A percentile compares a stretch with the other conserved stretches of the same genome.
These are phyloP conservation scores for Chondrus crispus DNA, from an alignment of 23 red algal genomes.

Conservation along the genomic window DNA sequence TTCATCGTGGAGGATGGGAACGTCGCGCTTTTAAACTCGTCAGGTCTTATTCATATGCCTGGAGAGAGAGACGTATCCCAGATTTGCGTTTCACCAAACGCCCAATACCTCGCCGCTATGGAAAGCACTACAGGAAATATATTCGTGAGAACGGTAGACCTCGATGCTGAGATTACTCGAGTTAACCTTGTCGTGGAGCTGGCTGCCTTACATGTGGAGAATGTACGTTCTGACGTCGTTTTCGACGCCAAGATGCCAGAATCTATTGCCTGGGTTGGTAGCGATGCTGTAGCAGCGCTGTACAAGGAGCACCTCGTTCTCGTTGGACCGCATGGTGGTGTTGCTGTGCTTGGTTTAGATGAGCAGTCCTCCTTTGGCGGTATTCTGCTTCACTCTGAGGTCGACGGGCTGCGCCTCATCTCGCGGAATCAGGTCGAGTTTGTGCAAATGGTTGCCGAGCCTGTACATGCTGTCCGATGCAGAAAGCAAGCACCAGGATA, in stretches of 20 bases:
- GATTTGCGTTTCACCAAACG: constrained; percentile 19
- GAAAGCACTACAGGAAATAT: constrained; percentile 21
- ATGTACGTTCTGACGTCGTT: constrained; percentile 5
- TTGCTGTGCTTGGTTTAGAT: constrained; percentile 27
- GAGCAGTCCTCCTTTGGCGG: constrained; percentile 5
- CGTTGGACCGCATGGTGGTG: constrained; percentile 48
- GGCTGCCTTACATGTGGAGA: constrained; percentile 26
- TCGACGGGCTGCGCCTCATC: constrained; percentile 54
- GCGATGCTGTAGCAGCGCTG: constrained; percentile 46
- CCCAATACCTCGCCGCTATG: constrained; percentile 18
- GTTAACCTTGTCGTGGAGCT: constrained; percentile 43
- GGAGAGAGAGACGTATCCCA: constrained; percentile 12
- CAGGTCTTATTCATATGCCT: background rate
- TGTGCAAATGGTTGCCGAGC: constrained; percentile 61
- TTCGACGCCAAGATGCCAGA: constrained; percentile 38
- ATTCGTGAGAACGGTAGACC: constrained; percentile 6
- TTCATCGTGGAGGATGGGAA: constrained; percentile 20
- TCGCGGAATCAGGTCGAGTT: constrained; percentile 11
- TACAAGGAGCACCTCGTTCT: constrained; percentile 52
- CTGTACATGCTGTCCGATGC: constrained; percentile 17
- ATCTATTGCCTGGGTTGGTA: constrained; percentile 48
- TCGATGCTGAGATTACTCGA: constrained; percentile 17
- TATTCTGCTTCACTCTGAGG: constrained; percentile 33
- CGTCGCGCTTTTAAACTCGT: background rate
- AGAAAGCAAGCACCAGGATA: constrained; percentile 41